A percentile compares a stretch with the other conserved stretches of the same genome.
These are phyloP conservation scores for Sporodiniella umbellata DNA, from an alignment of 371 early-diverging fungal genomes.

Conservation along the genomic window DNA sequence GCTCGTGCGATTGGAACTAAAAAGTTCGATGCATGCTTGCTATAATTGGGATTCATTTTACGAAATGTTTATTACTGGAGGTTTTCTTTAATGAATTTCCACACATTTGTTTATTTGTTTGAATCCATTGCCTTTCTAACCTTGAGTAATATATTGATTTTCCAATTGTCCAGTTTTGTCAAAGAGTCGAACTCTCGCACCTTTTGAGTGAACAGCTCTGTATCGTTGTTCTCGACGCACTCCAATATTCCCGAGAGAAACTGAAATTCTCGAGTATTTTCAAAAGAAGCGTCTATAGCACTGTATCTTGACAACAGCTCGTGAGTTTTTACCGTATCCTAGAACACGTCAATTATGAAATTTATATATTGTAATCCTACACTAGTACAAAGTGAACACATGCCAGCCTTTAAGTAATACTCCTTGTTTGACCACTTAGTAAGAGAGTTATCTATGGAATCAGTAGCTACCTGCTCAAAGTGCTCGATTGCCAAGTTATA, in stretches of 20 bases:
- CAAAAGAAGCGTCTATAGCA: slow-evolving; percentile 84
- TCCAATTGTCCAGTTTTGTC: slow-evolving; percentile 93
- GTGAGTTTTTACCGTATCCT: slow-evolving; percentile 74
- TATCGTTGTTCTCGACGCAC: slow-evolving; percentile 76
- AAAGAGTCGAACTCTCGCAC: slow-evolving; percentile 83
- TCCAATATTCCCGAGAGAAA: slow-evolving; percentile 72
- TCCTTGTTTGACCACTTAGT: slow-evolving; percentile 94
- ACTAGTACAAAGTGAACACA: slow-evolving; percentile 78
- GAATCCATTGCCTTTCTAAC: slow-evolving; percentile 80
- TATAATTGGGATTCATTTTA: no score
- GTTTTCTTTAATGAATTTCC: no score
- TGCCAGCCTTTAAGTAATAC: slow-evolving; percentile 91
- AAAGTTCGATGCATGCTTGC: no score
- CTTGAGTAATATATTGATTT: slow-evolving; percentile 82
- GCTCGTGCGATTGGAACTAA: no score
- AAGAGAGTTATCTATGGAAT: slow-evolving; percentile 82
- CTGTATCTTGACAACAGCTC: slow-evolving; percentile 77
- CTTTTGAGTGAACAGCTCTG: slow-evolving; percentile 76
- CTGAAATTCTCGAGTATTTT: slow-evolving; percentile 79
- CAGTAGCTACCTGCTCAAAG: slow-evolving; percentile 83
- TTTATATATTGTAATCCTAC: slow-evolving; percentile 30
- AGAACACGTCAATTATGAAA: not conserved
- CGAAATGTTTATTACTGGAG: no score
- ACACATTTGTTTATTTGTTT: not conserved
- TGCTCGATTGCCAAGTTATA: slow-evolving; percentile 85